Base-by-base conservation (phyloP, 176 grass and related monocot species). In the Sorghum bicolor region DNA sequence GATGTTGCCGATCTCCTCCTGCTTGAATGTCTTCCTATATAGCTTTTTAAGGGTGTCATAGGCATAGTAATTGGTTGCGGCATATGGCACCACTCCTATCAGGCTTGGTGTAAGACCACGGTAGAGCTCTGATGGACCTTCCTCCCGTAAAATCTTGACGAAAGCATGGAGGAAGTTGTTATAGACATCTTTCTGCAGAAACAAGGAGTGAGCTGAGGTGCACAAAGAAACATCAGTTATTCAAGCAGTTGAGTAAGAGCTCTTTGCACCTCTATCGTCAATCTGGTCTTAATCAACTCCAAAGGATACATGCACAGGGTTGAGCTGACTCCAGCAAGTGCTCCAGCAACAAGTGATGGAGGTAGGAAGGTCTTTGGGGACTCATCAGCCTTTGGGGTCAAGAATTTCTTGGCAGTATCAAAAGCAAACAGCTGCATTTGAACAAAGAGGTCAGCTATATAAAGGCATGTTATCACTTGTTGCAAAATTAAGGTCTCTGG, bases 281-380 rank as follows among this genome's bases (percentile, higher is more conserved):
- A 85, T 81, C 96, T 88, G 57, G 96, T 99, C 53, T 96, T 99
- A 29, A 99, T 95, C 78, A 99, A 77, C 48, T 99, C 96, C 78
- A 99, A 41, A 72, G 96, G 96, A 90, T 99, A 99, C n/a, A 69
- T 94, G 83, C 96, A 99, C 15, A 99, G 79, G 67, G 96, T 99
- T 85, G 96, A 99, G 74, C 96, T 96, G 78, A 99, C 96, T 67
- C 96, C 96, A 65, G 96, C 96, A 86, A 99, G 80, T 38, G 96
- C 96, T 82, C 93, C 96, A 74, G 96, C 93, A 55, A 99, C 66
- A 74, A 99, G 81, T 0, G 96, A 94, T 26, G 93, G 79, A 66
- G 96, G 93, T 16, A 99, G 53, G 30, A 84, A 92, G 19, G 89
- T 82, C 75, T 90, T 99, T 0, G 89, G 78, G 37, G 78, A 33